A percentile compares a stretch with the other conserved stretches of the same genome.
Conservation (phyloP, 192 early-diverging fungal species). For the Glomus cerebriforme region DNA sequence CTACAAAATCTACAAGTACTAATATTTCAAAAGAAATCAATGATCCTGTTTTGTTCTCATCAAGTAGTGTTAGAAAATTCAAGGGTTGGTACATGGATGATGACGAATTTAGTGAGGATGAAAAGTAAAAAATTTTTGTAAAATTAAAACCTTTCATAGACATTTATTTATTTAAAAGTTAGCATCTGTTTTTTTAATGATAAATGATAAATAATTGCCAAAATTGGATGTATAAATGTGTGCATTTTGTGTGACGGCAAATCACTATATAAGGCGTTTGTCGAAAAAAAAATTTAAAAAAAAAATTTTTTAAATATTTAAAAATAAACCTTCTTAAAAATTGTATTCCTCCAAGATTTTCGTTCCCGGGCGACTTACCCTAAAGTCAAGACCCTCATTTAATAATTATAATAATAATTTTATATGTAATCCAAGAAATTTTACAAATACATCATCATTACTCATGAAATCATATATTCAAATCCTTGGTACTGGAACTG, state of each 20-base stretch:
- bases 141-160: too few species aligned
- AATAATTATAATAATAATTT: not conserved
- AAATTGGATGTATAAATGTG: too few species aligned
- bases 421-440: slow-evolving; percentile 12
- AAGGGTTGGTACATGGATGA: not conserved
- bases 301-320: too few species aligned
- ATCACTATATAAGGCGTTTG: too few species aligned
- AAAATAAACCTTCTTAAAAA: not conserved
- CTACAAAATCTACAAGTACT: not conserved
- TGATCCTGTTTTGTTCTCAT: too few species aligned
- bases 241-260: too few species aligned
- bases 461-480: slow-evolving; percentile 56
- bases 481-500: slow-evolving; percentile 50
- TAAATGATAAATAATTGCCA: too few species aligned
- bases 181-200: too few species aligned
- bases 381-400: not conserved
- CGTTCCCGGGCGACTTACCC: not conserved
- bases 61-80: not conserved
- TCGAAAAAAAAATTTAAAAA: too few species aligned
- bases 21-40: not conserved
- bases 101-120: not conserved
- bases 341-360: not conserved
- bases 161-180: too few species aligned
- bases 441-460: slow-evolving; percentile 35
- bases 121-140: too few species aligned